phyloP scores from a whole-genome alignment of 1,284 basidiomycete genomes.

The Bondarzewia mesenterica region DNA sequence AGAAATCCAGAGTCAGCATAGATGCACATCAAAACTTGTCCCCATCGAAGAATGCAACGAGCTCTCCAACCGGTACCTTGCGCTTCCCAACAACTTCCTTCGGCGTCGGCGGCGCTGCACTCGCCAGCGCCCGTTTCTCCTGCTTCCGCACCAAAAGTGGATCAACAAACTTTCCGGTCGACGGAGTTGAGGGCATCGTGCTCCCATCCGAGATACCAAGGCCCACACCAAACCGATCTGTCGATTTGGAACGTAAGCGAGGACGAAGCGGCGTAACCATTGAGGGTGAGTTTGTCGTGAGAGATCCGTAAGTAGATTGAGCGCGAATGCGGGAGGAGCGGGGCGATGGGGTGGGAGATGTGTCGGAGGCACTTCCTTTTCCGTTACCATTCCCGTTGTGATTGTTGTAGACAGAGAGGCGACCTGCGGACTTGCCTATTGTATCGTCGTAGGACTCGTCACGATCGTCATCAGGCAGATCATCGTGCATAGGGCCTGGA shows the following conservation, averaged over 20 bases:
- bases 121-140: slow-evolving; percentile 37
- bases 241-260: slow-evolving; percentile 45
- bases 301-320: slow-evolving; percentile 7
- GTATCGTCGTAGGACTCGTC: slow-evolving; percentile 46
- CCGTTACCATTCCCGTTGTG: not conserved
- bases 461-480: slow-evolving; percentile 20
- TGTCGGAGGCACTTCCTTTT: not conserved
- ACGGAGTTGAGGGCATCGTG: slow-evolving; percentile 13
- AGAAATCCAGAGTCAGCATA: not conserved
- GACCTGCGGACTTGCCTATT: slow-evolving; percentile 46
- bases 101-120: slow-evolving; percentile 27
- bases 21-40: slow-evolving; percentile 30
- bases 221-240: slow-evolving; percentile 33
- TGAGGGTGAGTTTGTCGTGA: slow-evolving; percentile 20
- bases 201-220: slow-evolving; percentile 15
- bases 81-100: slow-evolving; percentile 32
- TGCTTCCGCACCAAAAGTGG: slow-evolving; percentile 62
- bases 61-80: slow-evolving; percentile 64
- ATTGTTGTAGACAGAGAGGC: slow-evolving; percentile 17
- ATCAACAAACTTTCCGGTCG: slow-evolving; percentile 53
- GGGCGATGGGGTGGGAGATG: not conserved
- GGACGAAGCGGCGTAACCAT: slow-evolving; percentile 30
- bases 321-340: not conserved
- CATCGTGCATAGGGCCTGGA: slow-evolving; percentile 23
- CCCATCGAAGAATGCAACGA: slow-evolving; percentile 78